Evolutionary conservation across 345 rosid genomes (phyloP), one percentile per base, ranked within the genome.

Genomic region (Ailanthus altissimus): DNA sequence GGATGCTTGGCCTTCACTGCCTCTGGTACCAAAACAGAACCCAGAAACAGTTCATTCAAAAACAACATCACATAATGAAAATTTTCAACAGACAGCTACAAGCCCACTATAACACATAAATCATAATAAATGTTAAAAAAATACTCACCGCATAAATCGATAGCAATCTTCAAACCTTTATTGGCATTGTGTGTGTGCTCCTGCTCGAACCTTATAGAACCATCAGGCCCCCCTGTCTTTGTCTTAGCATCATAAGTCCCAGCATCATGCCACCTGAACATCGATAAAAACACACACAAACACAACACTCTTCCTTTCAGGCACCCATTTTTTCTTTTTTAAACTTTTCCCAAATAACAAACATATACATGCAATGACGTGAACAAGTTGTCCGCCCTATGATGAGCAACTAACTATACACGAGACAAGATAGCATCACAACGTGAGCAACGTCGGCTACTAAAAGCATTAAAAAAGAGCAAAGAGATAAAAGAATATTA

Each of bases 161-260:
- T 82, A 23, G 97, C 97, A 49, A 83, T 80, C 74, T 84, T 89
- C 45, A 94, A 70, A 42, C 98, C 98, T 15, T 58, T 83, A 79
- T 94, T 94, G 11, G 88, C 83, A 0, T 56, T 8, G 26, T 90
- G 93, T 13, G 67, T 64, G 42, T 83, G 81, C 86, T 93, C 98
- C 6, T 79, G 57, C 75, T 85, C 81, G 42, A 73, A 80, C 84
- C 97, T 83, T 28, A 91, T 90, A 1, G 99, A 93, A 40, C 98
- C 99, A 79, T 95, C 67, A 49, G 98, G 89, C n/a, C 99, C 99
- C 75, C 99, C 98, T 0, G 90, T 93, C 82, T 82, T 89, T 9
- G 89, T 89, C 50, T 81, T 87, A 2, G 91, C 90, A 81, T 93
- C 96, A 67, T 93, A 93, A 20, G 98, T 94, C 74, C 99, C 98